Base-by-base conservation (phyloP, 2,329 filamentous ascomycete species). In the Diaporthe australafricana region DNA sequence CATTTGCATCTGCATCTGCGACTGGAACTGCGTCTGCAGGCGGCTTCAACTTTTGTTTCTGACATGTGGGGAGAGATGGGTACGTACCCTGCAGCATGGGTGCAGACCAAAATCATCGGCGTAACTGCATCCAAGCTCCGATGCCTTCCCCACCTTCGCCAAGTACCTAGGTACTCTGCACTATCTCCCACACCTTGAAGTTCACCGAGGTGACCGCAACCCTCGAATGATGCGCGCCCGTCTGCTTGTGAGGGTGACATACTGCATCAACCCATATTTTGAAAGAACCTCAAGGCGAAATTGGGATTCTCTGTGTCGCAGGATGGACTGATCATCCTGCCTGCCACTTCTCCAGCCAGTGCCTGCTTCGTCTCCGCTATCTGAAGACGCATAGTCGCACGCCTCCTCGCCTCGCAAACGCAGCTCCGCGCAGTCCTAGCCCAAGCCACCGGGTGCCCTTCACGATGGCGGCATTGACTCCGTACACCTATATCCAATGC, bases 401-500 rank as follows among this genome's bases (percentile, higher is more conserved):
- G 66, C 38, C 40, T n/a, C 27, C 30, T 48, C 25, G 20, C 32
- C 7, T 60, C 30, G 52, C 63, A 30, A 30, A 20, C 66, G 27
- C 42, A 48, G 3, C 27, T 25, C 17, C 16, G 5, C 40, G 6
- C 16, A 17, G 38, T 2, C 22, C 20, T 17, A 12, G 30, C 30
- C n/a, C 4, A 22, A 17, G 6, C 68, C 16, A 14, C 38, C 11
- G 50, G 3, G 17, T 5, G 42, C 11, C 60, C 27, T 20, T 35
- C 56, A 73, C 32, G 14, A 90, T 90, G 88, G 79, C 86, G 70
- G 81, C 83, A 68, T 84, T 88, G 75, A 86, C 84, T 62, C 90
- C 90, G 2, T 92, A 92, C 82, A 90, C 88, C 68, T 92, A 89
- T 80, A 90, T 92, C 35, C 90, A 91, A 79, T 92, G 90, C 77